A percentile compares a stretch with the other conserved stretches of the same genome.
These are phyloP conservation scores for Lasiosphaeria miniovina DNA, from an alignment of 495 filamentous ascomycete genomes.

Conservation along the genomic window DNA sequence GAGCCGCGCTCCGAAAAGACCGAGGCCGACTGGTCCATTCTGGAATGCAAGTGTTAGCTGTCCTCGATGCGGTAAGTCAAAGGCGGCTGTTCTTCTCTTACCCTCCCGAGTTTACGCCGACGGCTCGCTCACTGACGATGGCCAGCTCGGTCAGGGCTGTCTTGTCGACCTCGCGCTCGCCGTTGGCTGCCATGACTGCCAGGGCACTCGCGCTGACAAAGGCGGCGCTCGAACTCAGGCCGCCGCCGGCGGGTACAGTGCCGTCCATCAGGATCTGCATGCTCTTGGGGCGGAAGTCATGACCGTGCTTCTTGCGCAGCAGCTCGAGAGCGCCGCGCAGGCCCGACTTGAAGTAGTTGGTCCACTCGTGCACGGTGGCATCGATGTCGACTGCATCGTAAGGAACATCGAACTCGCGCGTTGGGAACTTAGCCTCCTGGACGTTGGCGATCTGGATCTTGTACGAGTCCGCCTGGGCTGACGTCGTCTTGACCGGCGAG, in stretches of 20 bases:
- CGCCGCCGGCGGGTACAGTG: constrained; percentile 85
- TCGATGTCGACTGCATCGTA: constrained; percentile 72
- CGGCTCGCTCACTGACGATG: constrained; percentile 88
- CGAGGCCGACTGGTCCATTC: constrained; percentile 97
- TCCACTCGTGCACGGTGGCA: constrained; percentile 83
- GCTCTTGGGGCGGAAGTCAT: constrained; percentile 61
- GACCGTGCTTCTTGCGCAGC: constrained; percentile 63
- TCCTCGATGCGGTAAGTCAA: background rate
- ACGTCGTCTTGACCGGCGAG: constrained; percentile 38
- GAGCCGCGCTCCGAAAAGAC: constrained; percentile 84
- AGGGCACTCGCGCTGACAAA: constrained; percentile 89
- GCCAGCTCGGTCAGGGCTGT: constrained; percentile 85
- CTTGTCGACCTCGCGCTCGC: constrained; percentile 76
- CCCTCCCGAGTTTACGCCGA: constrained; percentile 96
- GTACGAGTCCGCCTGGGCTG: constrained; percentile 31
- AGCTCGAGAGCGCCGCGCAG: constrained; percentile 77
- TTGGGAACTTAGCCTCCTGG: constrained; percentile 68
- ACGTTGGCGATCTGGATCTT: constrained; percentile 70
- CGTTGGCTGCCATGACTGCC: constrained; percentile 84
- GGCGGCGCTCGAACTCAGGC: constrained; percentile 88
- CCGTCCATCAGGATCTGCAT: constrained; percentile 91
- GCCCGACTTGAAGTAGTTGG: constrained; percentile 96
- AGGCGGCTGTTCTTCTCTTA: constrained; percentile 37
- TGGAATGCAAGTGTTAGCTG: constrained; percentile 22
- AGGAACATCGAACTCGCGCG: constrained; percentile 72